These are phyloP conservation scores for Kernera saxatilis DNA, from an alignment of 345 rosid genomes.

Conservation along the genomic window DNA sequence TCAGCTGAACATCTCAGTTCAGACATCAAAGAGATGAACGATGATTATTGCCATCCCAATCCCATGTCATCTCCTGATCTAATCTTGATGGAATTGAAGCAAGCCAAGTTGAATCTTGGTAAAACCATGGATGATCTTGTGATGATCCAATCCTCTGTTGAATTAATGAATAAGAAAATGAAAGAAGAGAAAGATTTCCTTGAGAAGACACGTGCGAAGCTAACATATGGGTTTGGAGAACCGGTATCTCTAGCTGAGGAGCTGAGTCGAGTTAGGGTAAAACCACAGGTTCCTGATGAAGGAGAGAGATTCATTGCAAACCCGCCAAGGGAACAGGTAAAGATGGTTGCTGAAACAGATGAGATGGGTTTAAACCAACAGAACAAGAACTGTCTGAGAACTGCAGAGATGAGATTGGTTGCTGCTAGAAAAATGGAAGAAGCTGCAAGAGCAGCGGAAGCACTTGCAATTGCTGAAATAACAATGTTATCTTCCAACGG, in stretches of 20 bases:
- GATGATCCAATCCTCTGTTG: constrained; percentile 74
- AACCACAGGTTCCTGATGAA: constrained; percentile 20
- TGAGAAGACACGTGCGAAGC: constrained; percentile 57
- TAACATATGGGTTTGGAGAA: constrained; percentile 55
- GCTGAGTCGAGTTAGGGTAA: constrained; percentile 41
- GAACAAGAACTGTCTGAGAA: constrained; percentile 38
- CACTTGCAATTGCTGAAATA: constrained; percentile 74
- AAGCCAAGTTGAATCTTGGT: constrained; percentile 79
- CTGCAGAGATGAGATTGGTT: constrained; percentile 78
- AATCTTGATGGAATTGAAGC: constrained; percentile 78
- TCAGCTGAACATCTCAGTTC: constrained; percentile 38
- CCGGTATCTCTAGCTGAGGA: constrained; percentile 47
- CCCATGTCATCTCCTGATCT: constrained; percentile 63
- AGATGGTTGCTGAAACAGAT: constrained; percentile 39
- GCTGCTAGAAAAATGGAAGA: constrained; percentile 99
- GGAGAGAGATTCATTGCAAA: not conserved
- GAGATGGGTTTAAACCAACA: constrained; percentile 35
- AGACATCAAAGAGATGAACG: constrained; percentile 58
- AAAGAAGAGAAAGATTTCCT: constrained; percentile 69
- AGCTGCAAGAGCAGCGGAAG: constrained; percentile 95
- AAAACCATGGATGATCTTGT: constrained; percentile 83
- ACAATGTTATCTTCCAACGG: constrained; percentile 42
- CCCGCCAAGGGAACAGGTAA: constrained; percentile 34
- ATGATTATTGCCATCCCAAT: constrained; percentile 34
- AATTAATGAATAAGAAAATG: constrained; percentile 68